Conservation (phyloP, 225 moss, liverwort and hornwort species). For the Physcomitrium patens region DNA sequence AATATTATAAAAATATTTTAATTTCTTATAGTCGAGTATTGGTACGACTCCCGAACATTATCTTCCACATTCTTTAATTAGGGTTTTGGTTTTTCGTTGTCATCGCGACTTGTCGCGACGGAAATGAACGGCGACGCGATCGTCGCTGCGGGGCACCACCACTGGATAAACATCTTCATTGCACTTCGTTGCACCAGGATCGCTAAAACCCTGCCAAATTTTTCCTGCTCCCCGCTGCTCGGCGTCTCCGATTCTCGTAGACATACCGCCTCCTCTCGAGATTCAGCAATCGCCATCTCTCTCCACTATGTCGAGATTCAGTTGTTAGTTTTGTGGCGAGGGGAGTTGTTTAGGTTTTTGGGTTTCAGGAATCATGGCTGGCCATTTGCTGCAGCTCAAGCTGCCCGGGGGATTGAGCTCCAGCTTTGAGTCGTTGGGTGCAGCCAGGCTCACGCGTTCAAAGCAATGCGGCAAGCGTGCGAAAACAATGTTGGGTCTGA, state of each 20-base stretch:
- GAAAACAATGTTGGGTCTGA: not conserved
- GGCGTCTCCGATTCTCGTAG: slow-evolving; percentile 1
- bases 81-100: no score
- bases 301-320: slow-evolving; percentile 6
- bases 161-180: no score
- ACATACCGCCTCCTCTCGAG: not conserved
- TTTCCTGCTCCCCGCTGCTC: not conserved
- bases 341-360: not conserved
- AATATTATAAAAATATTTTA: no score
- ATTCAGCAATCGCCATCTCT: not conserved
- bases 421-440: not conserved
- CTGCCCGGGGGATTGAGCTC: slow-evolving; percentile 17
- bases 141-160: no score
- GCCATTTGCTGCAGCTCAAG: slow-evolving; percentile 37
- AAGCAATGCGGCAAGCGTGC: slow-evolving; percentile 19
- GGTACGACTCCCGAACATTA: no score
- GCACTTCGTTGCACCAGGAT: not conserved
- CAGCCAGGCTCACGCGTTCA: not conserved
- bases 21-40: no score
- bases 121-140: no score
- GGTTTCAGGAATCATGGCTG: slow-evolving; percentile 30
- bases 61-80: no score
- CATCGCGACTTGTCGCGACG: no score
- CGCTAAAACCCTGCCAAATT: slow-evolving; percentile 25
- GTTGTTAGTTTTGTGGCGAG: not conserved